Base-by-base conservation (phyloP, 2,329 filamentous ascomycete genomes). In the Fusarium devonianum region DNA sequence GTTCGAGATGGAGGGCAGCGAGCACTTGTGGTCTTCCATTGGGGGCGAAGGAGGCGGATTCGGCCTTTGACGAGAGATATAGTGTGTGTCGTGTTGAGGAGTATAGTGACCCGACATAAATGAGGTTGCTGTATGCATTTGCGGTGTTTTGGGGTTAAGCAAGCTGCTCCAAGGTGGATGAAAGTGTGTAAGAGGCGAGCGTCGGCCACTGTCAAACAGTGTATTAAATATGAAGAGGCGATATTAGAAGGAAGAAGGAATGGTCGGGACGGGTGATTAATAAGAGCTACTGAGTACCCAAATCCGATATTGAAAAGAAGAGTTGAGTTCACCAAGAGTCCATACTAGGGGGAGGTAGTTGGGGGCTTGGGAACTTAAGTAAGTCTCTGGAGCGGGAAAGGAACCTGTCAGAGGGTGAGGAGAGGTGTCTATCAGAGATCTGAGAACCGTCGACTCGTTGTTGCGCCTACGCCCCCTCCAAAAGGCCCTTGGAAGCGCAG, bases 1-100 rank as follows among this genome's bases (percentile, higher is more conserved):
- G 71, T 91, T 93, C 26, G 92, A 96, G 71, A 97, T 97, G 28
- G 93, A 96, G 14, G 93, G 93, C 49, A 97, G 78, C 39, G 92
- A 96, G 67, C 89, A 94, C 75, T 88, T 92, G 61, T 85, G 77
- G 67, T 91, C 88, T 65, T 92, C 88, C 69, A 89, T 85, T 32
- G 88, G 87, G 53, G 88, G 88, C 61, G 88, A 91, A 22, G 88
- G 88, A 44, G 87, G 88, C 40, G 85, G 82, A 66, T 85, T 83
- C 37, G 83, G 83, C 43, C 78, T 77, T 53, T 73, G 73, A 47
- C 72, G 64, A 62, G 82, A 80, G 53, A 73, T 70, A 55, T 73
- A 53, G 22, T 58, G 54, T 49, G 47, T 40, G 52, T 52, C 47
- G 39, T 62, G 56, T 28, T 60, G 56, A 45, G 42, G 35, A 19